phyloP scores from a whole-genome alignment of 257 asterid genomes.

The Thymus mandschuricus region DNA sequence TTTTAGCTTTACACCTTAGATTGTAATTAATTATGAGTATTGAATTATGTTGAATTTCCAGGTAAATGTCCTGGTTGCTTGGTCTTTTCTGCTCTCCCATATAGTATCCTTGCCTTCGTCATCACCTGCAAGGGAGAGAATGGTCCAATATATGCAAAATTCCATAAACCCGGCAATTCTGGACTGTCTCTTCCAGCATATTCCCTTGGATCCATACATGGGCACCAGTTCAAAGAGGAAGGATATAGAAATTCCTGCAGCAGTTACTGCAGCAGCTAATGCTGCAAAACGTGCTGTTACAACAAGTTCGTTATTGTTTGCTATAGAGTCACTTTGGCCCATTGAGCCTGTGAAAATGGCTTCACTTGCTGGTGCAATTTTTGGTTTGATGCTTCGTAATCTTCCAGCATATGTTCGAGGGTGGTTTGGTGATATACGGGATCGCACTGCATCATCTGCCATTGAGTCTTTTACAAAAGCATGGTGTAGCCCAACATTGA shows the following conservation, averaged over 20 bases:
- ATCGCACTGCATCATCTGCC: constrained; percentile 81
- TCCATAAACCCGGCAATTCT: constrained; percentile 64
- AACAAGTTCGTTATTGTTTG: constrained; percentile 60
- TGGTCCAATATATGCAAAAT: constrained; percentile 85
- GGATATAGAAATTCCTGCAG: constrained; percentile 63
- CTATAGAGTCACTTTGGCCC: constrained; percentile 84
- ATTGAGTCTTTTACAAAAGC: constrained; percentile 88
- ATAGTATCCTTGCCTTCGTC: constrained; percentile 80
- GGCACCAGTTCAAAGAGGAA: constrained; percentile 70
- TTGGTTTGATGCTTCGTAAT: constrained; percentile 87
- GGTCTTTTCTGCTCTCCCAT: constrained; percentile 87
- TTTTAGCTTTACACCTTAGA: not conserved
- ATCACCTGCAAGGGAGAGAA: constrained; percentile 72
- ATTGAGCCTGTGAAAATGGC: constrained; percentile 70
- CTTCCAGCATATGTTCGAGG: constrained; percentile 98
- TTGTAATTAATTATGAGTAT: constrained; percentile 22
- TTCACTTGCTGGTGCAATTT: constrained; percentile 82
- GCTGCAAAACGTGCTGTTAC: constrained; percentile 79
- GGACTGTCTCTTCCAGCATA: constrained; percentile 91
- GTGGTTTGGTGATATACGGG: constrained; percentile 87
- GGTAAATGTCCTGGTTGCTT: constrained; percentile 81
- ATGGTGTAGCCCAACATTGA: constrained; percentile 92
- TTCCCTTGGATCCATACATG: constrained; percentile 66
- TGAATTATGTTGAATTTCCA: constrained; percentile 35
- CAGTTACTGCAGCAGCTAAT: constrained; percentile 66